A percentile compares a stretch with the other conserved stretches of the same genome.
Evolutionary conservation across 1,139 yeast genomes (phyloP).

Genomic region (Magnusiomyces fungicola): DNA sequence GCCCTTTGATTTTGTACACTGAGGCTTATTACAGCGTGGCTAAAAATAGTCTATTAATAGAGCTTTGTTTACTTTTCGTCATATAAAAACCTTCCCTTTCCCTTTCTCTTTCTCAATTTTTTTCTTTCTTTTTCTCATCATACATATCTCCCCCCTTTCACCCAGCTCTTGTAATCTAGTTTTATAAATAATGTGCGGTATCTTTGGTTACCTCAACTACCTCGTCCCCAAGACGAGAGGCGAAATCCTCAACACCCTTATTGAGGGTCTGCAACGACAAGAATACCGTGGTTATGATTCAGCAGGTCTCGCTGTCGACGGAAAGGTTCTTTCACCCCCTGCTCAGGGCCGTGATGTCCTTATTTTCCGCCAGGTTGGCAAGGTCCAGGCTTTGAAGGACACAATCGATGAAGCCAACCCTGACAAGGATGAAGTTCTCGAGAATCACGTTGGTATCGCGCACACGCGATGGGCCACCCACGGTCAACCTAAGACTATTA

Average conservation of each 20-base stretch:
- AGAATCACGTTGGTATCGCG: conserved; percentile 91
- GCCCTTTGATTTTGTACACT: no score
- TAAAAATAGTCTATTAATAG: conserved; percentile 3
- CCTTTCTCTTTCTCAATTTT: conserved; percentile 20
- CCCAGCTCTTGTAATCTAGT: conserved; percentile 13
- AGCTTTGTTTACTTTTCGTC: neutral
- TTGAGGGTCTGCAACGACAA: conserved; percentile 86
- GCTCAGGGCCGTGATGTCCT: conserved; percentile 39
- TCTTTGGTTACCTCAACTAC: conserved; percentile 96
- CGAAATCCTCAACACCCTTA: conserved; percentile 78
- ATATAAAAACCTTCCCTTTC: conserved; percentile 11
- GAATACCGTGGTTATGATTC: conserved; percentile 99
- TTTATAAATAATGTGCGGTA: conserved; percentile 51
- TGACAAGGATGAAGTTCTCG: conserved; percentile 56
- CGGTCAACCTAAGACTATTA: conserved; percentile 78
- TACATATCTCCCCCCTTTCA: conserved; percentile 19
- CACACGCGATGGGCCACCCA: conserved; percentile 99
- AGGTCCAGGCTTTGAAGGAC: conserved; percentile 74
- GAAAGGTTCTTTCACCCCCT: conserved; percentile 45
- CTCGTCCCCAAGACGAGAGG: conserved; percentile 89
- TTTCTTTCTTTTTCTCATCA: conserved; percentile 20
- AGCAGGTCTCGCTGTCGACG: conserved; percentile 93
- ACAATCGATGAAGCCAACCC: conserved; percentile 48
- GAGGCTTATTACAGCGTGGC: no score
- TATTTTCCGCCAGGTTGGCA: conserved; percentile 82